Conservation (phyloP, 2,329 filamentous ascomycete species). For the Apiospora phragmitis region DNA sequence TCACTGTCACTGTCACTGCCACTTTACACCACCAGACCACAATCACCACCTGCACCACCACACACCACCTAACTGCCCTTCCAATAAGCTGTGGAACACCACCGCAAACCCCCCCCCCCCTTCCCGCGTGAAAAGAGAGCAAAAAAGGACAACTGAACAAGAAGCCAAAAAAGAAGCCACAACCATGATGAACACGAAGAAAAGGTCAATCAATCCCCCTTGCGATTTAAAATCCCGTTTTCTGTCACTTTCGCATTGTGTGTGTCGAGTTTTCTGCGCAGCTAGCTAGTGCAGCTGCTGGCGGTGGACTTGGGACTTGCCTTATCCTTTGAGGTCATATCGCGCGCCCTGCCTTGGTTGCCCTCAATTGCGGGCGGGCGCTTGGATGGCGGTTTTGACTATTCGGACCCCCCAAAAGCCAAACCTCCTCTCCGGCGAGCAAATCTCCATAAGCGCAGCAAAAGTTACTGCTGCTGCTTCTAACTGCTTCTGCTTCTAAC, state of each 20-base stretch:
- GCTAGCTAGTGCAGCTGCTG: neutral
- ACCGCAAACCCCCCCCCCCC: neutral
- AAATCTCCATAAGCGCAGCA: neutral
- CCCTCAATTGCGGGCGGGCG: constrained; percentile 4
- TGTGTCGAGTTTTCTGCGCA: neutral
- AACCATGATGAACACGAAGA: constrained; percentile 7
- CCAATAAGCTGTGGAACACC: neutral
- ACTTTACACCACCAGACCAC: neutral
- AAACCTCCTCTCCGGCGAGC: neutral
- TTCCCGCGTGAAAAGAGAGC: too few species aligned
- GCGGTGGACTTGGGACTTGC: neutral
- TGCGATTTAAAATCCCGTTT: neutral
- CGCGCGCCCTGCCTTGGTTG: neutral
- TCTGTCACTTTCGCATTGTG: neutral
- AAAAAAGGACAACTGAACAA: neutral
- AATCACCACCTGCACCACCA: neutral
- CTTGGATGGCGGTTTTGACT: neutral
- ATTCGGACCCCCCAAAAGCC: constrained; percentile 7
- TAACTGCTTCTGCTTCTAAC: neutral
- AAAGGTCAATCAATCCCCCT: neutral
- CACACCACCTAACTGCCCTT: neutral
- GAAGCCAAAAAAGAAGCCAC: neutral
- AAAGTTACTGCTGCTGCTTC: neutral
- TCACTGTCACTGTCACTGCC: constrained; percentile 1
- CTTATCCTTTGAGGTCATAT: constrained; percentile 1